Percentiles rank a stretch among this genome's conserved stretches.
These are phyloP conservation scores for Boletus patriciae DNA, from an alignment of 768 basidiomycete species.

Conservation along the genomic window DNA sequence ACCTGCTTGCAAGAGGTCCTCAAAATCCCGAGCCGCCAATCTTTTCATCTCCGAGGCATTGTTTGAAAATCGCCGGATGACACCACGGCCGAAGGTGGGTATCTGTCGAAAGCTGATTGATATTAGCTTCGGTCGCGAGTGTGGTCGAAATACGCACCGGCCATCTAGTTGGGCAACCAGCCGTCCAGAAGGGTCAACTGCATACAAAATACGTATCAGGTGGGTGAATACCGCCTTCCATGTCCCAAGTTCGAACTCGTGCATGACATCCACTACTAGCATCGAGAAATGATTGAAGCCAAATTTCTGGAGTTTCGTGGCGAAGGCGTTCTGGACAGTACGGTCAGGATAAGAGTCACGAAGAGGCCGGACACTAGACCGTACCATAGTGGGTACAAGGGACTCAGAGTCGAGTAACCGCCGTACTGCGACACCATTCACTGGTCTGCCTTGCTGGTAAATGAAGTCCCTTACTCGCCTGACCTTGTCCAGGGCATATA, in stretches of 20 bases:
- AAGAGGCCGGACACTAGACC: too few relatives aligned
- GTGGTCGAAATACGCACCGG: too few relatives aligned
- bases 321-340: slow-evolving; percentile 43
- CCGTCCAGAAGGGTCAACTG: background rate
- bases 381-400: too few relatives aligned
- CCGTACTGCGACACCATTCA: background rate
- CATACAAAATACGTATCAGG: slow-evolving; percentile 33
- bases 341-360: too few relatives aligned
- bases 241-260: slow-evolving; percentile 41
- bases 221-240: slow-evolving; percentile 40
- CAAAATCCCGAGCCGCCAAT: slow-evolving; percentile 24
- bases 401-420: background rate
- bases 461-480: background rate
- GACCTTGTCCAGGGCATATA: background rate
- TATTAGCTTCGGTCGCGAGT: too few relatives aligned
- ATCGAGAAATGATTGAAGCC: slow-evolving; percentile 26
- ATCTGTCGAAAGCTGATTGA: slow-evolving; percentile 11
- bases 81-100: slow-evolving; percentile 24
- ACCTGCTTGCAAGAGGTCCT: slow-evolving; percentile 28
- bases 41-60: slow-evolving; percentile 25
- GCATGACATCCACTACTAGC: slow-evolving; percentile 39
- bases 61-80: slow-evolving; percentile 22
- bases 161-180: slow-evolving; percentile 26
- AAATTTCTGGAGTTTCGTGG: slow-evolving; percentile 10
- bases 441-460: background rate